Evolutionary conservation across 805 yeast genomes (phyloP).

Genomic region (Lipomyces spencermartinsiae): DNA sequence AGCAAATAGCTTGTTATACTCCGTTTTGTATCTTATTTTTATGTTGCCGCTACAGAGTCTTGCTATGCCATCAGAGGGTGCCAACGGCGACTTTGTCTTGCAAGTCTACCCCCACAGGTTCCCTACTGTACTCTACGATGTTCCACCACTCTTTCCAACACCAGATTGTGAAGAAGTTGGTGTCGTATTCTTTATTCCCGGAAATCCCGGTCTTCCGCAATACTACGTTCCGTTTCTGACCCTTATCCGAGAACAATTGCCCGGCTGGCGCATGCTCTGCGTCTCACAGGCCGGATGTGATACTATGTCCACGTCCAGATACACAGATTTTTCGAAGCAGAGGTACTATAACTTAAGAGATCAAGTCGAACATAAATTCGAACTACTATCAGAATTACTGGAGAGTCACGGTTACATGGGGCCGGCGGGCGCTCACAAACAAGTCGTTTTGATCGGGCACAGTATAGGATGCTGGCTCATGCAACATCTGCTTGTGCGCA

Average conservation of each 20-base stretch:
- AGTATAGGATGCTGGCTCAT: constrained; percentile 72
- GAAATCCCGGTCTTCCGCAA: constrained; percentile 76
- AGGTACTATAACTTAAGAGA: constrained; percentile 53
- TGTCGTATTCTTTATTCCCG: constrained; percentile 68
- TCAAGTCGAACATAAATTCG: constrained; percentile 65
- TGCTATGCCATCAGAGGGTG: not conserved
- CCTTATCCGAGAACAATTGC: constrained; percentile 51
- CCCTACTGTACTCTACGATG: constrained; percentile 30
- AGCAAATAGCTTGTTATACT: not conserved
- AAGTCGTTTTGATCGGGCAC: constrained; percentile 64
- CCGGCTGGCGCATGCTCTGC: constrained; percentile 60
- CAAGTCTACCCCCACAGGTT: constrained; percentile 19
- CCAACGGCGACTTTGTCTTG: constrained; percentile 1
- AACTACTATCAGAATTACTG: constrained; percentile 52
- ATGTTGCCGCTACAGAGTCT: not conserved
- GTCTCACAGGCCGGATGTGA: constrained; percentile 71
- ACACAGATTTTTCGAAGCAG: constrained; percentile 23
- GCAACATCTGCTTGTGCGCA: constrained; percentile 56
- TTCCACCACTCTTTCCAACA: constrained; percentile 20
- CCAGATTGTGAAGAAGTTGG: constrained; percentile 18
- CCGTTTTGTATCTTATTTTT: not conserved
- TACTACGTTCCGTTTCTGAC: constrained; percentile 64
- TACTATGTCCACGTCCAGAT: constrained; percentile 17
- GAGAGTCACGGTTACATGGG: constrained; percentile 22
- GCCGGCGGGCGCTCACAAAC: constrained; percentile 38